These are phyloP conservation scores for Ichthyophthirius multifiliis DNA, from an alignment of 169 alveolate species.

Conservation along the genomic window DNA sequence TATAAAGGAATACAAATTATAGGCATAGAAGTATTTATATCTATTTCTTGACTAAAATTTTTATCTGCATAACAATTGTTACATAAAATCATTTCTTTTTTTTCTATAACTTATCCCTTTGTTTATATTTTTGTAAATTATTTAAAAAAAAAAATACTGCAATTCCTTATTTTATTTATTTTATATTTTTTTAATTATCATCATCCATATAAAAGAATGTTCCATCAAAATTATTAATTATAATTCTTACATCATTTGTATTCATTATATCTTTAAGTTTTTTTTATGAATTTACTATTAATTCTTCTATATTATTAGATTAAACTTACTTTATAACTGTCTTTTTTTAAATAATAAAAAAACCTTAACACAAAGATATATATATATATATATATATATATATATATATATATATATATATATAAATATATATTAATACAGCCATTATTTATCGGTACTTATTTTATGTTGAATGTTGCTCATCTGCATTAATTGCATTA, in stretches of 20 bases:
- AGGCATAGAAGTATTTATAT: slow-evolving; percentile 33
- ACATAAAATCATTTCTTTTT: background rate
- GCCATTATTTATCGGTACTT: slow-evolving; percentile 16
- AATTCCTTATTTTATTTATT: background rate
- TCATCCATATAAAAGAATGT: background rate
- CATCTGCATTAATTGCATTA: slow-evolving; percentile 19
- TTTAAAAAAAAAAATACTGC: background rate
- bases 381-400: no score
- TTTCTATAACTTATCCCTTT: background rate
- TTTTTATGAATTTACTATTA: background rate
- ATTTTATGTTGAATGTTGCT: slow-evolving; percentile 15
- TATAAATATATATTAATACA: background rate
- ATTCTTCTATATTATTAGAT: background rate
- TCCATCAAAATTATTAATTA: background rate
- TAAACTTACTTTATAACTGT: background rate
- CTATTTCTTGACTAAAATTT: slow-evolving; percentile 22
- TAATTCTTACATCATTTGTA: slow-evolving; percentile 23
- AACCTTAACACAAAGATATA: no score
- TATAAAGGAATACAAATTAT: background rate
- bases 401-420: no score
- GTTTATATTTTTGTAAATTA: background rate
- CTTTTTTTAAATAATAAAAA: background rate
- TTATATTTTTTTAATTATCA: background rate
- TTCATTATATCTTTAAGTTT: slow-evolving; percentile 29
- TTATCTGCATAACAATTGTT: background rate